These are phyloP conservation scores for Platismatia glauca DNA, from an alignment of 495 filamentous ascomycete species.

Conservation along the genomic window DNA sequence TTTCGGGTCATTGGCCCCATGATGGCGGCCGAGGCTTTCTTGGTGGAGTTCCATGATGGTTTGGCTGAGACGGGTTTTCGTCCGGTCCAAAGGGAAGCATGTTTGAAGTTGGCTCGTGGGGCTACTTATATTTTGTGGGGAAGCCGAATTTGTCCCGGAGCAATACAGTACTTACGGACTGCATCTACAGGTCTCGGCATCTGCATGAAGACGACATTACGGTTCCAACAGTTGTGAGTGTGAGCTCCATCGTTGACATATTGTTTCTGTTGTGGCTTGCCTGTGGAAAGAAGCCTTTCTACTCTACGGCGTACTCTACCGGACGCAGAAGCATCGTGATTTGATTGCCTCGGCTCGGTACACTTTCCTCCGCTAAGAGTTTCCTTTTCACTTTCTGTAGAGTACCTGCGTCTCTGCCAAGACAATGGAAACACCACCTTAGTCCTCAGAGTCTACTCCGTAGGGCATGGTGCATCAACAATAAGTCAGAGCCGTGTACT, in stretches of 20 bases:
- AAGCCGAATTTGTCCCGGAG: background rate
- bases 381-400: background rate
- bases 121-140: background rate
- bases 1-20: background rate
- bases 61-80: background rate
- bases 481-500: too few species aligned
- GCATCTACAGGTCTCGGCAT: background rate
- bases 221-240: too few species aligned
- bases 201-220: background rate
- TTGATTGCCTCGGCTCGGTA: background rate
- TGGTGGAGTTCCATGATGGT: background rate
- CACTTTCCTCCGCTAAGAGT: background rate
- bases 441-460: too few species aligned
- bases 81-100: constrained; percentile 6
- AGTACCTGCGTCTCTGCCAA: background rate
- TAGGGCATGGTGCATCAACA: too few species aligned
- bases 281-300: too few species aligned
- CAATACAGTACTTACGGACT: background rate
- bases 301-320: too few species aligned
- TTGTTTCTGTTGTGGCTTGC: too few species aligned
- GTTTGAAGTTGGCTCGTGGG: background rate
- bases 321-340: too few species aligned
- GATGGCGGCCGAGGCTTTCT: constrained; percentile 6
- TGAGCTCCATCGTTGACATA: background rate
- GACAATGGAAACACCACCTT: too few species aligned